Base-by-base conservation (phyloP, 345 rosid genomes). In the Raphanus sativus region DNA sequence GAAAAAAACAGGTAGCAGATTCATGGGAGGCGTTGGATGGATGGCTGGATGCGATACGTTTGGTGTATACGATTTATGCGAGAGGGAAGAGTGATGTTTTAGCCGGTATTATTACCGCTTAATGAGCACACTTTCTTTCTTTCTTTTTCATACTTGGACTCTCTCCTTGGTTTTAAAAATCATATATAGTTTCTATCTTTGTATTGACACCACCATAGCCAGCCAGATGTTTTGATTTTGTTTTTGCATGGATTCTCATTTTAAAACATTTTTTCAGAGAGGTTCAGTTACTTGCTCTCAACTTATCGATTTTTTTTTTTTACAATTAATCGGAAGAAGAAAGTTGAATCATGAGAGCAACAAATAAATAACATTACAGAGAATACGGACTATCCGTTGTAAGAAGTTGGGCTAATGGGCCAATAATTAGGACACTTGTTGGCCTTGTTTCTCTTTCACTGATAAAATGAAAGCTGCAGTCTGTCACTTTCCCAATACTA, bases 21-120 rank as follows among this genome's bases (percentile, higher is more conserved):
- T 89, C 97, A 4, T 90, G 98, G 99, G 99, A 93, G 83, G 86
- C 89, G 25, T 84, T 93, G 32, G 97, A 90, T 79, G 98, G 98
- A 74, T 96, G 99, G 98, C 87, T 93, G 0, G 99, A 96, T 75
- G 98, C 98, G 3, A 87, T 91, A 63, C 97, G 98, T 75, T 76
- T 93, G 77, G 92, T 93, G 33, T 91, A 90, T 83, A 93, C 98
- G 52, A 91, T 96, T 52, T 89, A 90, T 69, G 98, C 97, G 28
- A 88, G 96, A 65, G 97, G 97, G 38, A 96, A 90, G 84, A 89
- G 86, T 50, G 96, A 91, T 79, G 93, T 93, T 70, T 83, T 96
- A 52, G 98, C 97, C 13, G 93, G 96, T 76, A 90, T 96, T n/a
- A 83, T 93, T 67, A 88, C 98, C 29, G 87, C 85, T 83, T 93